A percentile compares a stretch with the other conserved stretches of the same genome.
These are phyloP conservation scores for Debaryomyces sp. DNA, from an alignment of 1,139 yeast species.

Conservation along the genomic window DNA sequence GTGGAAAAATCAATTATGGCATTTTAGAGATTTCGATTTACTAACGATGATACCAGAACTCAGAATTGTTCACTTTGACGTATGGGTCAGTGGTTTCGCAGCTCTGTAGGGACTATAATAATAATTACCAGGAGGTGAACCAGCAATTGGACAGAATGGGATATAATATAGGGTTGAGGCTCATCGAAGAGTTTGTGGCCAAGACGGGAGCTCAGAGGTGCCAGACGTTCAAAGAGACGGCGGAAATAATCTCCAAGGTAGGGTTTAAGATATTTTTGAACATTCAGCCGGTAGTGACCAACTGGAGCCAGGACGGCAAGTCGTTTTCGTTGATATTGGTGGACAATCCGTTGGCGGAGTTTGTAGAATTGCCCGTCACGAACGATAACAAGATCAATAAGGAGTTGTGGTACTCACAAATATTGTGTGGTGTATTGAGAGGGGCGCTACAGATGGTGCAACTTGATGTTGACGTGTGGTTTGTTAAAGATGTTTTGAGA, in stretches of 20 bases:
- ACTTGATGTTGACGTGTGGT: slow-evolving; percentile 81
- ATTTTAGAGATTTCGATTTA: slow-evolving; percentile 2
- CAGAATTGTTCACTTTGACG: slow-evolving; percentile 88
- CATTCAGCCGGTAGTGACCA: slow-evolving; percentile 72
- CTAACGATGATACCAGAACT: slow-evolving; percentile 50
- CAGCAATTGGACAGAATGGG: slow-evolving; percentile 91
- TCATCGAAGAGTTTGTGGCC: slow-evolving; percentile 92
- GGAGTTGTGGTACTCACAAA: slow-evolving; percentile 90
- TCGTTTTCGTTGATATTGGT: slow-evolving; percentile 71
- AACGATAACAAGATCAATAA: slow-evolving; percentile 63
- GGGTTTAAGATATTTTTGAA: slow-evolving; percentile 91
- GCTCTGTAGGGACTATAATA: slow-evolving; percentile 77
- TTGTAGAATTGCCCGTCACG: slow-evolving; percentile 82
- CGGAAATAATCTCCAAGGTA: slow-evolving; percentile 80
- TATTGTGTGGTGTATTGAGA: slow-evolving; percentile 84
- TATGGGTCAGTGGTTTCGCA: slow-evolving; percentile 97
- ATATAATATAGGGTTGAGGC: slow-evolving; percentile 85
- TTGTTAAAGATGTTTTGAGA: slow-evolving; percentile 76
- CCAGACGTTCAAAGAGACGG: slow-evolving; percentile 77
- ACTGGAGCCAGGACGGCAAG: slow-evolving; percentile 78
- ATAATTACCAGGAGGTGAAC: slow-evolving; percentile 79
- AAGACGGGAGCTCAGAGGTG: slow-evolving; percentile 86
- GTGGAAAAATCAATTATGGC: not conserved
- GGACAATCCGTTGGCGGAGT: slow-evolving; percentile 92
- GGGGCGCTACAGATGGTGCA: slow-evolving; percentile 98